These are phyloP conservation scores for Chaetoceros muelleri DNA, from an alignment of 108 stramenopile species.

Conservation along the genomic window DNA sequence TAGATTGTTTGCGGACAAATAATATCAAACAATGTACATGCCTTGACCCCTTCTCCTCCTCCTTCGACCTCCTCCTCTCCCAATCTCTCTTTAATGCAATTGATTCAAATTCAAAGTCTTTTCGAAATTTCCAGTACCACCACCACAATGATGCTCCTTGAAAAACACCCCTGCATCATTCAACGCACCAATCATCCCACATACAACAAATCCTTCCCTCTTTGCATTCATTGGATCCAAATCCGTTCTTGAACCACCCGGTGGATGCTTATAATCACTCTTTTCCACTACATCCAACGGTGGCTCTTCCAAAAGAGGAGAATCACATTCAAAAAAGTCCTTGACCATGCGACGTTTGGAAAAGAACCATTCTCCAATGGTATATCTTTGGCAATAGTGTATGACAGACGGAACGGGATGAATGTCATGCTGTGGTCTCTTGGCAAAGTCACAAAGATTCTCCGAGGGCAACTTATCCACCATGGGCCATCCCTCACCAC, in stretches of 20 bases:
- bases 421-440: constrained; percentile 13
- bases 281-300: constrained; percentile 23
- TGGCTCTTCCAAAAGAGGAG: constrained; percentile 33
- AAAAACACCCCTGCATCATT: constrained; percentile 69
- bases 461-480: constrained; percentile 23
- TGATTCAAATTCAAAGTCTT: constrained; percentile 9
- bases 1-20: no score
- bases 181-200: constrained; percentile 50
- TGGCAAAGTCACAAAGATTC: constrained; percentile 24
- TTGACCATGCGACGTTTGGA: constrained; percentile 34
- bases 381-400: constrained; percentile 42
- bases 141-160: constrained; percentile 68
- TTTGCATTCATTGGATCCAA: constrained; percentile 21
- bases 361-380: constrained; percentile 33
- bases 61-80: no score
- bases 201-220: constrained; percentile 55
- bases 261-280: not conserved
- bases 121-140: constrained; percentile 41
- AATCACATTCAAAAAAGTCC: constrained; percentile 39
- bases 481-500: constrained; percentile 52
- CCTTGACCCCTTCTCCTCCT: no score
- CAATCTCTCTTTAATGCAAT: not conserved
- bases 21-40: no score
- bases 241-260: not conserved
- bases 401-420: constrained; percentile 30